phyloP scores from a whole-genome alignment of 2,329 filamentous ascomycete species.

The Lecanicillium sp. region DNA sequence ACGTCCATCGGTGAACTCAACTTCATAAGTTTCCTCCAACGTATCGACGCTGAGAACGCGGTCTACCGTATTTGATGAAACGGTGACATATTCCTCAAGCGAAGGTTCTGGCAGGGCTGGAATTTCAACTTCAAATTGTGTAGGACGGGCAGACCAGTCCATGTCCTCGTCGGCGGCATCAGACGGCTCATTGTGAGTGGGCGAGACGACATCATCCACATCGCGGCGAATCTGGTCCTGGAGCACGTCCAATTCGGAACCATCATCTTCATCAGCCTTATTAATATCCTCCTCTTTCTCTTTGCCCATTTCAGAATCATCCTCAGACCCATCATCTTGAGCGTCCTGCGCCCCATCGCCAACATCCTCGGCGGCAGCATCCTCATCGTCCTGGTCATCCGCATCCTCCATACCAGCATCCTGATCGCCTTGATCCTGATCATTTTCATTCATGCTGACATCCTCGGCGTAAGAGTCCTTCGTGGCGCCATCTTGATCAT shows the following conservation, averaged over 20 bases:
- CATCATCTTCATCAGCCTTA: too few relatives aligned
- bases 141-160: not conserved
- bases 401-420: not conserved
- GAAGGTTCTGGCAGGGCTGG: not conserved
- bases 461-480: not conserved
- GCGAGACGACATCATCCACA: not conserved
- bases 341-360: not conserved
- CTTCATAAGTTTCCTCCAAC: slow-evolving; percentile 25
- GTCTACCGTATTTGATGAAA: slow-evolving; percentile 34
- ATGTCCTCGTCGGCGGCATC: not conserved
- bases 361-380: not conserved
- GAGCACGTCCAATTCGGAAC: too few relatives aligned
- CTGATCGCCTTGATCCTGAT: not conserved
- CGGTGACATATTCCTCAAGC: slow-evolving; percentile 23
- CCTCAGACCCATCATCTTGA: not conserved
- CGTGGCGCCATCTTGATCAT: not conserved
- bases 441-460: not conserved
- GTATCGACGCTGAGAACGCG: slow-evolving; percentile 27
- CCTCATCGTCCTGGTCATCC: not conserved
- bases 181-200: not conserved
- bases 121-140: slow-evolving; percentile 13
- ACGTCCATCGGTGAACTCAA: slow-evolving; percentile 43
- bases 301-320: not conserved
- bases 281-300: too few relatives aligned
- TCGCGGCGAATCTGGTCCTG: not conserved